phyloP scores from a whole-genome alignment of 495 filamentous ascomycete species.

The Aspergillus sclerotioniger region DNA sequence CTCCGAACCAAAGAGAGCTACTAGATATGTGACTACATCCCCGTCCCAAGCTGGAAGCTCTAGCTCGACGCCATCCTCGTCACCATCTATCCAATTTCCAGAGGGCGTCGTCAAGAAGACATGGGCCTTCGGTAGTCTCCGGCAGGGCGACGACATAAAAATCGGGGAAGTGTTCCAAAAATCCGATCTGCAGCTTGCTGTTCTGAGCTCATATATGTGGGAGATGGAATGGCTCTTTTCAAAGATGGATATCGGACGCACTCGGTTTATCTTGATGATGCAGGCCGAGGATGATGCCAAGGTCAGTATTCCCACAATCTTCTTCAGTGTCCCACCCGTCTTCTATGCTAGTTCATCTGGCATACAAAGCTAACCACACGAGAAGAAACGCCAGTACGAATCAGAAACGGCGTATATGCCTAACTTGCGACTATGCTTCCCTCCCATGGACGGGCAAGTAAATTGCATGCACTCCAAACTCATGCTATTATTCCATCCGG shows the following conservation, averaged over 20 bases:
- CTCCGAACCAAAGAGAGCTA: neutral
- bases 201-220: constrained; percentile 86
- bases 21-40: neutral
- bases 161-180: constrained; percentile 87
- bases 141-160: constrained; percentile 71
- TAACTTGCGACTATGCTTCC: constrained; percentile 72
- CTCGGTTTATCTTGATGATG: constrained; percentile 66
- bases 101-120: constrained; percentile 80
- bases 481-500: constrained; percentile 71
- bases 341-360: too few relatives aligned
- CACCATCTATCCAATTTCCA: constrained; percentile 57
- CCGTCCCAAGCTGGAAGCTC: neutral
- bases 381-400: constrained; percentile 35
- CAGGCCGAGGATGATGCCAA: constrained; percentile 60
- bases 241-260: constrained; percentile 54
- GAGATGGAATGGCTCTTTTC: constrained; percentile 69
- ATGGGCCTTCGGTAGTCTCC: constrained; percentile 56
- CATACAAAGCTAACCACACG: neutral
- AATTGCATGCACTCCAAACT: constrained; percentile 87
- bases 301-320: constrained; percentile 29
- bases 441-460: constrained; percentile 63
- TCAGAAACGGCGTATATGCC: constrained; percentile 51
- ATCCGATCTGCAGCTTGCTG: constrained; percentile 65
- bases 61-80: constrained; percentile 16
- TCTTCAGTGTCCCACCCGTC: neutral